These are phyloP conservation scores for Dendrobium nobile DNA, from an alignment of 106 monocot genomes.

Conservation along the genomic window DNA sequence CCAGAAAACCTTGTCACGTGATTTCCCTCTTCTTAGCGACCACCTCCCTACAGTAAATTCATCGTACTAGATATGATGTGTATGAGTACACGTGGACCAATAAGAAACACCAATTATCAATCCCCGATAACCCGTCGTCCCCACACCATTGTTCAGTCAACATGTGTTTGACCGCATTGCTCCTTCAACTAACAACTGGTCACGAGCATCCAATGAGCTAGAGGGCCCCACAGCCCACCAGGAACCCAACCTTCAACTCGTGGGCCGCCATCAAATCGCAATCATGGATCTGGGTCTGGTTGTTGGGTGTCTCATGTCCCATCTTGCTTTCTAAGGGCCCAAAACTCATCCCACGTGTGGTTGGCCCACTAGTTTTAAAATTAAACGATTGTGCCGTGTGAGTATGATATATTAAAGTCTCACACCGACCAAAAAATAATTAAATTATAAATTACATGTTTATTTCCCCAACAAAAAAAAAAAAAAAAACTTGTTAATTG, in stretches of 20 bases:
- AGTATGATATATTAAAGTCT: too few relatives aligned
- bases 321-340: background rate
- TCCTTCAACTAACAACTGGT: background rate
- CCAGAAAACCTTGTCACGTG: background rate
- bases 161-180: background rate
- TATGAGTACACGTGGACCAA: background rate
- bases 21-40: background rate
- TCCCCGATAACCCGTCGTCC: background rate
- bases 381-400: too few relatives aligned
- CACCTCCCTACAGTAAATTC: too few relatives aligned
- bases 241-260: background rate
- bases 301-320: background rate
- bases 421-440: background rate
- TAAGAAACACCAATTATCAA: background rate
- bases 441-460: too few relatives aligned
- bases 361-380: background rate
- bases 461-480: too few relatives aligned
- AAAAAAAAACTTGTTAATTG: too few relatives aligned
- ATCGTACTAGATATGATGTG: background rate
- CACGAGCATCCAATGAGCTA: background rate
- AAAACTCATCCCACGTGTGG: background rate
- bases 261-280: background rate
- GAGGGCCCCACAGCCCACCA: background rate
- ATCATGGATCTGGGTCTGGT: background rate
- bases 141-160: background rate